These are phyloP conservation scores for Aspergillus sp. DNA, from an alignment of 2,329 filamentous ascomycete genomes.

Conservation along the genomic window DNA sequence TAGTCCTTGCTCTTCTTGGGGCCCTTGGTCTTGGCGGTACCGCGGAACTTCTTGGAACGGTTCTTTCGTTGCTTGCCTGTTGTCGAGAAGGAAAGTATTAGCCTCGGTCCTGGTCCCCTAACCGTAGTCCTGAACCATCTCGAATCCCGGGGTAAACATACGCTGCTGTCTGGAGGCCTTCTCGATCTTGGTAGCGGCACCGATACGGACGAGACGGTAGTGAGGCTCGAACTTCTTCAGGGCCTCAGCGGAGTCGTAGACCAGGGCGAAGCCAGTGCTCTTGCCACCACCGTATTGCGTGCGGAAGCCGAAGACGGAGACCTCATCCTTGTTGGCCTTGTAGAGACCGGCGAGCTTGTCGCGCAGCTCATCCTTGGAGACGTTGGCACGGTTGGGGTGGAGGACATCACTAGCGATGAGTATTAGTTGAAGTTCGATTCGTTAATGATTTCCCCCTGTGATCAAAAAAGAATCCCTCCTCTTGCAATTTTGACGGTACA, in stretches of 20 bases:
- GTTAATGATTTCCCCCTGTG: neutral
- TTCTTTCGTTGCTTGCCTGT: constrained; percentile 99
- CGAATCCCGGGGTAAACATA: constrained; percentile 53
- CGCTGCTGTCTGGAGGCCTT: constrained; percentile 97
- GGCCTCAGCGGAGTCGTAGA: constrained; percentile 97
- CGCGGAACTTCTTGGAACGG: constrained; percentile 96
- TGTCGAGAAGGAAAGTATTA: constrained; percentile 3
- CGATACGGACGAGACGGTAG: constrained; percentile 93
- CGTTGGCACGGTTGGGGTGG: constrained; percentile 96
- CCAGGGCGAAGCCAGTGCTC: constrained; percentile 95
- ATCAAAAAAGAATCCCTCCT: neutral
- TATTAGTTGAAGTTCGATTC: neutral
- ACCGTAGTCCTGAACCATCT: neutral
- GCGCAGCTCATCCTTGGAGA: constrained; percentile 98
- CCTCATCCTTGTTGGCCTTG: constrained; percentile 97
- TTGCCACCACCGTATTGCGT: constrained; percentile 99
- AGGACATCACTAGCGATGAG: constrained; percentile 77
- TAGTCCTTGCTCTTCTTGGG: constrained; percentile 88
- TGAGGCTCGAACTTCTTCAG: constrained; percentile 99
- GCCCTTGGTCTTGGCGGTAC: constrained; percentile 97
- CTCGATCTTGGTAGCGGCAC: constrained; percentile 89
- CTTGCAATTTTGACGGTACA: neutral
- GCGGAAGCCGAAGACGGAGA: constrained; percentile 96
- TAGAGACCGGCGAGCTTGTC: constrained; percentile 90
- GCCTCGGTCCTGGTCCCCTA: neutral